Percentiles rank a stretch among this genome's conserved stretches.
Conservation (phyloP, 2,329 filamentous ascomycete species). For the Pyrenophora tritici-repentis region DNA sequence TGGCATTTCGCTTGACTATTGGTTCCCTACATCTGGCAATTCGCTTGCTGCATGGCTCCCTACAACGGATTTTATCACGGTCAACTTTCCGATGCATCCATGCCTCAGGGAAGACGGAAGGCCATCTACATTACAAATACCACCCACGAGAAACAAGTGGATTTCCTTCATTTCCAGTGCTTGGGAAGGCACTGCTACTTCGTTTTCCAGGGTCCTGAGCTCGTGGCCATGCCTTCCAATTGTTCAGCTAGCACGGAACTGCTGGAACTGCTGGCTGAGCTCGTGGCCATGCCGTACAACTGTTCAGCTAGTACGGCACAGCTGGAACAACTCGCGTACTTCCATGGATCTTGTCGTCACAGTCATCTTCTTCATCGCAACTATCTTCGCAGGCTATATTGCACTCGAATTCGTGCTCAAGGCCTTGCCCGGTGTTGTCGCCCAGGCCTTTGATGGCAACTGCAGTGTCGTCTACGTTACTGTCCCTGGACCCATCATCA, state of each 20-base stretch:
- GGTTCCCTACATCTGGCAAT: too few relatives aligned
- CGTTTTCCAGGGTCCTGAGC: not conserved
- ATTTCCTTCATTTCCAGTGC: conserved; percentile 19
- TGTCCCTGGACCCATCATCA: conserved; percentile 41
- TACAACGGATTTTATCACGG: too few relatives aligned
- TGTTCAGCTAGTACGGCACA: conserved; percentile 13
- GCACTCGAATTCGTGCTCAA: conserved; percentile 27
- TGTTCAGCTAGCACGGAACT: conserved; percentile 15
- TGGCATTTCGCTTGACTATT: too few relatives aligned
- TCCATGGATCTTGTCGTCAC: conserved; percentile 24
- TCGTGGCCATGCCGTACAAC: conserved; percentile 18
- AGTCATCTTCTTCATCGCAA: conserved; percentile 10
- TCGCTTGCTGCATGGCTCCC: too few relatives aligned
- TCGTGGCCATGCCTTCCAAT: conserved; percentile 33
- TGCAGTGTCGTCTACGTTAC: conserved; percentile 44
- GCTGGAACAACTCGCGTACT: conserved; percentile 4
- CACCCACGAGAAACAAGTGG: conserved; percentile 7
- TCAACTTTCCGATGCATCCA: too few relatives aligned
- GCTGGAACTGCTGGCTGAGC: too few relatives aligned
- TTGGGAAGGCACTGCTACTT: not conserved
- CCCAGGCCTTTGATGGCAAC: conserved; percentile 28
- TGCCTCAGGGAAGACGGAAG: too few relatives aligned
- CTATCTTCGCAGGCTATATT: conserved; percentile 22
- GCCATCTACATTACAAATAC: too few relatives aligned
- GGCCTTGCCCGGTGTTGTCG: conserved; percentile 28